phyloP scores from a whole-genome alignment of 1,284 basidiomycete species.

The Neonothopanus nambi region DNA sequence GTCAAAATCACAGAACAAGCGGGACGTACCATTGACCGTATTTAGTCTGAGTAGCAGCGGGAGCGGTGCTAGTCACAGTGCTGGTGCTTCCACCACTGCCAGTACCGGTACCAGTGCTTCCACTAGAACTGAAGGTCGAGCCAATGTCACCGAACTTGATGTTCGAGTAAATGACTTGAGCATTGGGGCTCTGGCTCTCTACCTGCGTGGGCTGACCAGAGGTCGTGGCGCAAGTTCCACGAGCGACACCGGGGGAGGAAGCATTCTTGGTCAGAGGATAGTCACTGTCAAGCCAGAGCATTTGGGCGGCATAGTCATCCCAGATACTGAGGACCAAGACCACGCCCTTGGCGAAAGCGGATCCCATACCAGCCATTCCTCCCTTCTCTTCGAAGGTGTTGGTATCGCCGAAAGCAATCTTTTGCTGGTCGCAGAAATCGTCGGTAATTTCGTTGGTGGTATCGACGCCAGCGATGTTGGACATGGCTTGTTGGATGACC shows the following conservation, averaged over 20 bases:
- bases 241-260: constrained; percentile 39
- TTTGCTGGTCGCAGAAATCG: constrained; percentile 41
- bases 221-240: constrained; percentile 49
- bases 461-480: constrained; percentile 41
- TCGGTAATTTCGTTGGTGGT: constrained; percentile 41
- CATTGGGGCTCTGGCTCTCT: constrained; percentile 38
- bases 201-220: constrained; percentile 48
- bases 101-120: constrained; percentile 9
- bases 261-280: constrained; percentile 34
- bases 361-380: constrained; percentile 38
- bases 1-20: not conserved
- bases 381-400: constrained; percentile 48
- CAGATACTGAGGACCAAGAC: constrained; percentile 50
- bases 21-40: constrained; percentile 18
- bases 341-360: constrained; percentile 38
- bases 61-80: constrained; percentile 9
- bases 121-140: constrained; percentile 43
- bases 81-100: not conserved
- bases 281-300: constrained; percentile 47
- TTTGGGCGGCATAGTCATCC: constrained; percentile 54
- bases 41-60: constrained; percentile 11
- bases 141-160: constrained; percentile 53
- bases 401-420: constrained; percentile 42
- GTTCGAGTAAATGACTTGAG: constrained; percentile 53
- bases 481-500: constrained; percentile 50